Evolutionary conservation across 2,329 filamentous ascomycete species (phyloP).

Genomic region (Scedosporium aurantiacum): DNA sequence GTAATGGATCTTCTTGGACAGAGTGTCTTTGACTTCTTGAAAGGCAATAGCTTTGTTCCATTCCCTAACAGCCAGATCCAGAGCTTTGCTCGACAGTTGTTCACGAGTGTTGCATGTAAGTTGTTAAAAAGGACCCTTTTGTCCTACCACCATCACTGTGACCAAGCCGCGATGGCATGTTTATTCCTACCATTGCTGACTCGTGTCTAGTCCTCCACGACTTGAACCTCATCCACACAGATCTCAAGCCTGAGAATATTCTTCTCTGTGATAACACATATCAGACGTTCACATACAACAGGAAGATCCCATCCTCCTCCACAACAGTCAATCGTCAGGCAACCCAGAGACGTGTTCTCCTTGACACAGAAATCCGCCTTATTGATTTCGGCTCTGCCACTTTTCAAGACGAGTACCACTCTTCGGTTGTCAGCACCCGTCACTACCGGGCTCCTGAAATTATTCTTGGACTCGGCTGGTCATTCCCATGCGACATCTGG

Average conservation of each 20-base stretch:
- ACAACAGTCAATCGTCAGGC: constrained; percentile 48
- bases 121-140: constrained; percentile 15
- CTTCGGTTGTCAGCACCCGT: constrained; percentile 58
- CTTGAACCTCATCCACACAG: constrained; percentile 91
- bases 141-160: background rate
- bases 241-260: constrained; percentile 62
- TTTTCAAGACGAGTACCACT: constrained; percentile 64
- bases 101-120: constrained; percentile 97
- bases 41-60: constrained; percentile 87
- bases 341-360: constrained; percentile 50
- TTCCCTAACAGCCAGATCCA: constrained; percentile 99
- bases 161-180: background rate
- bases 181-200: constrained; percentile 11
- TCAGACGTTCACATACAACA: constrained; percentile 61
- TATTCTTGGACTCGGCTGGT: constrained; percentile 60
- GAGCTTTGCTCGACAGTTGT: constrained; percentile 85
- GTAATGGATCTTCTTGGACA: constrained; percentile 72
- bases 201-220: constrained; percentile 69
- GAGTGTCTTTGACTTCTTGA: constrained; percentile 96
- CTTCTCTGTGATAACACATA: constrained; percentile 54
- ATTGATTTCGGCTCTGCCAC: constrained; percentile 65
- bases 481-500: constrained; percentile 63
- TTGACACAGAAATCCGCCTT: constrained; percentile 58
- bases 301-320: constrained; percentile 58
- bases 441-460: constrained; percentile 63